A percentile compares a stretch with the other conserved stretches of the same genome.
Evolutionary conservation across 345 rosid species (phyloP).

Genomic region (Eucalyptus erythrocorys): DNA sequence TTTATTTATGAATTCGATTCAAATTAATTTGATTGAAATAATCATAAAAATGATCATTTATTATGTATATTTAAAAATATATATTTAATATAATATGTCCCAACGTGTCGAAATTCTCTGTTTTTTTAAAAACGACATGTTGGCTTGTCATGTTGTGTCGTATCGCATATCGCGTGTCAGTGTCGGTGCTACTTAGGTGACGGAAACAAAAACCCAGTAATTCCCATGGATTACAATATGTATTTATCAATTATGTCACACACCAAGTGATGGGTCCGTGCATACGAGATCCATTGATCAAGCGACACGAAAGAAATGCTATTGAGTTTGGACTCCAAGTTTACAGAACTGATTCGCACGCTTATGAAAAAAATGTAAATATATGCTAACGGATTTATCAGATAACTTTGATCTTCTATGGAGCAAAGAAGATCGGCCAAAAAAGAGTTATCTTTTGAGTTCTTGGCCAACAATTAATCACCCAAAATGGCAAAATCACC

Average conservation of each 20-base stretch:
- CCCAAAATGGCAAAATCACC: not conserved
- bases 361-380: not conserved
- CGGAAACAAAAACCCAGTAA: not conserved
- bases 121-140: too few relatives aligned
- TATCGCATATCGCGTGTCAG: too few relatives aligned
- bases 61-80: too few relatives aligned
- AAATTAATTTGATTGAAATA: too few relatives aligned
- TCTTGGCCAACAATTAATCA: not conserved
- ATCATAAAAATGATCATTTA: too few relatives aligned
- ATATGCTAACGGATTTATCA: not conserved
- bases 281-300: not conserved
- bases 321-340: not conserved
- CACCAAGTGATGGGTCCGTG: not conserved
- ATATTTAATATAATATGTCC: too few relatives aligned
- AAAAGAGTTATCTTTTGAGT: not conserved
- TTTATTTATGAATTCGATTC: too few relatives aligned
- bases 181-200: too few relatives aligned
- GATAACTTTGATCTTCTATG: not conserved
- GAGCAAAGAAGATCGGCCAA: not conserved
- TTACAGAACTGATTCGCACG: not conserved
- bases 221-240: not conserved
- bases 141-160: too few relatives aligned
- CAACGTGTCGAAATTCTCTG: too few relatives aligned
- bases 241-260: not conserved
- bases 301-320: not conserved